Conservation (phyloP, 805 yeast genomes). For the Saturnispora bothae region DNA sequence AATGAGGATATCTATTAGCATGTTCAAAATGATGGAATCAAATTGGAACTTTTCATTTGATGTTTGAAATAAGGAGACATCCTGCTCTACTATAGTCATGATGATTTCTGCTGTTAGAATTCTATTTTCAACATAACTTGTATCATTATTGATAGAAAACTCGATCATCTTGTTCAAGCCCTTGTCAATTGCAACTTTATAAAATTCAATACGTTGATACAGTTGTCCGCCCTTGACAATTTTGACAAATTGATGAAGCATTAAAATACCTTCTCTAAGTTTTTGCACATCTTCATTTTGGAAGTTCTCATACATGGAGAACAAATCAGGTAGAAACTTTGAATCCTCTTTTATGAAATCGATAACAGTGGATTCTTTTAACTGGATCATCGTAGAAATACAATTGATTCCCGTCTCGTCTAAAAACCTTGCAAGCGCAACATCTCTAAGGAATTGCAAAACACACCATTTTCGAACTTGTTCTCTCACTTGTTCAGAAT, state of each 20-base stretch:
- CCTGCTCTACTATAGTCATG: slow-evolving; percentile 75
- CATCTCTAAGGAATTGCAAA: slow-evolving; percentile 76
- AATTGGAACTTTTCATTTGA: slow-evolving; percentile 29
- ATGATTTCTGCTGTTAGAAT: slow-evolving; percentile 72
- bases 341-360: slow-evolving; percentile 42
- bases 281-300: slow-evolving; percentile 14
- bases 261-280: slow-evolving; percentile 60
- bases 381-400: slow-evolving; percentile 54
- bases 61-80: slow-evolving; percentile 47
- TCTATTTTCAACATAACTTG: slow-evolving; percentile 32
- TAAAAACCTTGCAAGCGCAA: slow-evolving; percentile 66
- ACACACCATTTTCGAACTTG: slow-evolving; percentile 68
- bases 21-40: slow-evolving; percentile 40
- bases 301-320: slow-evolving; percentile 42
- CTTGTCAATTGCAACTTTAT: slow-evolving; percentile 46
- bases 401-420: slow-evolving; percentile 72
- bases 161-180: slow-evolving; percentile 64
- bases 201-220: slow-evolving; percentile 55
- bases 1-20: slow-evolving; percentile 48
- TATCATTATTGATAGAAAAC: slow-evolving; percentile 52
- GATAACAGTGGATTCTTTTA: slow-evolving; percentile 59
- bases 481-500: slow-evolving; percentile 36
- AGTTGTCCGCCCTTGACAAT: slow-evolving; percentile 61
- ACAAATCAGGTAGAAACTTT: slow-evolving; percentile 46
- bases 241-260: slow-evolving; percentile 70